Conservation (phyloP, 2,329 filamentous ascomycete genomes). For the Colletotrichum sp. region DNA sequence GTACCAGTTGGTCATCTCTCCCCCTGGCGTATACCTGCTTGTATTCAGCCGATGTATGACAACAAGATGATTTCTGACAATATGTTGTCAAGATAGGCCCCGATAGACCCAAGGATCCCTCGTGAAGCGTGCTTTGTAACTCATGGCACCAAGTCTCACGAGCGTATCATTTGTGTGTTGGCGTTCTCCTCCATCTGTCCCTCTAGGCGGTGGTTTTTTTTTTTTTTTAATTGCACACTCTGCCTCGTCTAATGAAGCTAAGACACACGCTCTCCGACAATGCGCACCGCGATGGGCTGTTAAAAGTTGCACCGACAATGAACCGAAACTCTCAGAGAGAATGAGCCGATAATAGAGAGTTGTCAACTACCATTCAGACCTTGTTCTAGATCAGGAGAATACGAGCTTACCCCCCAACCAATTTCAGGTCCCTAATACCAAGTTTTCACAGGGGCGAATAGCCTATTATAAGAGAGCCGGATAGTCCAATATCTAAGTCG, state of each 20-base stretch:
- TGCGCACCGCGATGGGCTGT: too few species aligned
- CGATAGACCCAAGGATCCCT: not conserved
- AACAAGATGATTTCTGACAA: not conserved
- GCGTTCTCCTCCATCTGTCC: not conserved
- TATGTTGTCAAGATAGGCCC: not conserved
- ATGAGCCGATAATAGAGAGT: accelerated
- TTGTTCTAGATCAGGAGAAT: not conserved
- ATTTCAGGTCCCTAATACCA: not conserved
- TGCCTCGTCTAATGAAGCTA: not conserved
- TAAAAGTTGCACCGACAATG: not conserved
- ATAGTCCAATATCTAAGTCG: not conserved
- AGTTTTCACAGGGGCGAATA: not conserved
- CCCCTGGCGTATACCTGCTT: not conserved
- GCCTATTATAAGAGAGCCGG: not conserved
- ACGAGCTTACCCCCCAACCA: not conserved
- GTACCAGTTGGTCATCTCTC: too few species aligned
- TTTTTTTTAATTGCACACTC: too few species aligned
- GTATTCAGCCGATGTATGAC: accelerated
- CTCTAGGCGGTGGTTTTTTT: too few species aligned
- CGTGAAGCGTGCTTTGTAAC: not conserved
- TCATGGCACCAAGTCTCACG: not conserved
- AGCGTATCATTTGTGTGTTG: not conserved
- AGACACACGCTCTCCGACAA: not conserved
- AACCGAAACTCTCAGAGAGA: not conserved
- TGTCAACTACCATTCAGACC: accelerated